Conservation (phyloP, 179 eudicot species). For the Silene coronaria region DNA sequence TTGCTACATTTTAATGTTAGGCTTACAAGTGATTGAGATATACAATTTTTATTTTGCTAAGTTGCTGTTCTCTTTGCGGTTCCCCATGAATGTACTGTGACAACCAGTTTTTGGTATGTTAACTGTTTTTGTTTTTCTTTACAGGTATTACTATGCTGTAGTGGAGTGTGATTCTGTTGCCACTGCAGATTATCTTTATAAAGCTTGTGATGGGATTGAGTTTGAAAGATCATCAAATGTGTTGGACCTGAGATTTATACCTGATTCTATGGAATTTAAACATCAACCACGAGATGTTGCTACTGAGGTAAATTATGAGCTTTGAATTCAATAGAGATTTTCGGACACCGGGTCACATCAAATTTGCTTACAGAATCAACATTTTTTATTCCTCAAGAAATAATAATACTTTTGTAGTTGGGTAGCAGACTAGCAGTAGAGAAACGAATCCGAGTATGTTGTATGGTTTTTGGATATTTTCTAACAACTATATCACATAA, state of each 20-base stretch:
- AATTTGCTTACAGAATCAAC: background rate
- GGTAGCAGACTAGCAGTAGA: background rate
- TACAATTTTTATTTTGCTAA: background rate
- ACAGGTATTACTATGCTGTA: slow-evolving; percentile 88
- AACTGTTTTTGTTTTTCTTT: background rate
- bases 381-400: too few relatives aligned
- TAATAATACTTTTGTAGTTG: background rate
- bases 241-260: slow-evolving; percentile 87
- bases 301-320: slow-evolving; percentile 51
- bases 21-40: too few relatives aligned
- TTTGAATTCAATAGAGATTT: background rate
- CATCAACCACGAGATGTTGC: slow-evolving; percentile 85
- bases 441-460: background rate
- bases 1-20: too few relatives aligned
- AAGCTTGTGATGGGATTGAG: slow-evolving; percentile 78
- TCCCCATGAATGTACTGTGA: background rate
- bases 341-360: background rate
- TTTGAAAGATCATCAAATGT: slow-evolving; percentile 83
- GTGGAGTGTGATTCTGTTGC: slow-evolving; percentile 87
- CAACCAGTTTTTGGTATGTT: background rate
- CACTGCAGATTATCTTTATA: slow-evolving; percentile 82
- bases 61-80: background rate
- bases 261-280: slow-evolving; percentile 80
- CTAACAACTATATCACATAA: background rate
- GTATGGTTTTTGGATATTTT: background rate